These are phyloP conservation scores for Sugiyamaella sp. DNA, from an alignment of 1,139 yeast genomes.

Conservation along the genomic window DNA sequence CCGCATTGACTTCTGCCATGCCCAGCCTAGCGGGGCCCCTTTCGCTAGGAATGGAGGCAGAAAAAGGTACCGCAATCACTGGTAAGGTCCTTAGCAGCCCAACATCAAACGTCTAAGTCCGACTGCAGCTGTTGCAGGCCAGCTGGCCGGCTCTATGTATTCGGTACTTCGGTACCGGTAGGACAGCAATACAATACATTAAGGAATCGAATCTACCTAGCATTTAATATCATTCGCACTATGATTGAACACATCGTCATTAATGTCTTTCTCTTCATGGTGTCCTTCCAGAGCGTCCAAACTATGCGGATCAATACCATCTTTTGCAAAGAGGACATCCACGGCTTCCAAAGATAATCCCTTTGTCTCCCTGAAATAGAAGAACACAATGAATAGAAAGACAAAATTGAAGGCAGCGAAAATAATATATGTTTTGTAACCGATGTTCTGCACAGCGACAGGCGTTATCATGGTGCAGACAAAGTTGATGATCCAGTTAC, in stretches of 20 bases:
- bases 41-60: no score
- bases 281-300: background rate
- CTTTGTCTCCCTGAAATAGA: constrained; percentile 50
- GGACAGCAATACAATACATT: background rate
- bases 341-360: constrained; percentile 46
- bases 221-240: background rate
- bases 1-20: no score
- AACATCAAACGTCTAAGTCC: no score
- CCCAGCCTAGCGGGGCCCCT: no score
- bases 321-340: constrained; percentile 46
- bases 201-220: background rate
- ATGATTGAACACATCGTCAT: constrained; percentile 3
- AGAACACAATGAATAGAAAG: constrained; percentile 57
- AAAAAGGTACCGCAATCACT: no score
- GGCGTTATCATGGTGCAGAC: constrained; percentile 48
- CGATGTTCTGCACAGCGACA: constrained; percentile 44
- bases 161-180: no score
- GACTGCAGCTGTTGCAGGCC: no score
- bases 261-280: background rate
- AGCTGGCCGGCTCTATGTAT: no score
- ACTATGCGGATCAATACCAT: constrained; percentile 7
- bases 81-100: no score
- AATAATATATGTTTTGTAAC: constrained; percentile 44
- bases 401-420: constrained; percentile 50
- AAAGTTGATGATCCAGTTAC: constrained; percentile 53